These are phyloP conservation scores for Candida tallmaniae DNA, from an alignment of 805 yeast species.

Conservation along the genomic window DNA sequence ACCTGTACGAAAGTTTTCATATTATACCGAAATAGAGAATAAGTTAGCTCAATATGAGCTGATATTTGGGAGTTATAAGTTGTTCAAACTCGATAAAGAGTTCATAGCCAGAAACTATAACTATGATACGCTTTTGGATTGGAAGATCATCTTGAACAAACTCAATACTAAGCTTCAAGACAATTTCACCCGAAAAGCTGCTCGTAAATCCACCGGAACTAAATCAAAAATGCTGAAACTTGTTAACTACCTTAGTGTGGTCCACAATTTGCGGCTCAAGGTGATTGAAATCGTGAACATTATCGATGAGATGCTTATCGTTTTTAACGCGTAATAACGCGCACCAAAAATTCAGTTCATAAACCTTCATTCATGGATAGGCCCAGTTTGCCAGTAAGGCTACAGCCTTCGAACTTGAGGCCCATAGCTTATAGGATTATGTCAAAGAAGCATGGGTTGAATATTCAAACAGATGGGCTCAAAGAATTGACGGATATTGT, in stretches of 20 bases:
- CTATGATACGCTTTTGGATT: conserved; percentile 8
- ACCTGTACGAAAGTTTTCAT: conserved; percentile 5
- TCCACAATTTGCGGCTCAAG: conserved; percentile 9
- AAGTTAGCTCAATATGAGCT: conserved; percentile 8
- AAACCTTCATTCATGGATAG: conserved; percentile 12
- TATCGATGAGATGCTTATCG: conserved; percentile 13
- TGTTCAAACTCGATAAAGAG: conserved; percentile 8
- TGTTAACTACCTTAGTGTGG: conserved; percentile 9
- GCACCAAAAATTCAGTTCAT: neutral
- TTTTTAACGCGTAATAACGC: conserved; percentile 6
- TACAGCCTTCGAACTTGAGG: conserved; percentile 77
- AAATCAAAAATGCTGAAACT: neutral
- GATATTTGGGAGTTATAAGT: conserved; percentile 4
- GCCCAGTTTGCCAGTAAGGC: conserved; percentile 57
- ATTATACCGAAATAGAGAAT: conserved; percentile 7
- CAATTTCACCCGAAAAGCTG: conserved; percentile 7
- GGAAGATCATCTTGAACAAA: conserved; percentile 9
- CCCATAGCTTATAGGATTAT: conserved; percentile 89
- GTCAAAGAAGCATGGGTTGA: conserved; percentile 89
- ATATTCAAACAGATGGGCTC: conserved; percentile 82
- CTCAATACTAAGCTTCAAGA: conserved; percentile 6
- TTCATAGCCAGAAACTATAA: conserved; percentile 6
- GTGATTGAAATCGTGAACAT: conserved; percentile 5
- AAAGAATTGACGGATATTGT: conserved; percentile 66
- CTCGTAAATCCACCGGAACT: neutral